A percentile compares a stretch with the other conserved stretches of the same genome.
Conservation (phyloP, 1,284 basidiomycete species). For the Boletellus deceptivus region DNA sequence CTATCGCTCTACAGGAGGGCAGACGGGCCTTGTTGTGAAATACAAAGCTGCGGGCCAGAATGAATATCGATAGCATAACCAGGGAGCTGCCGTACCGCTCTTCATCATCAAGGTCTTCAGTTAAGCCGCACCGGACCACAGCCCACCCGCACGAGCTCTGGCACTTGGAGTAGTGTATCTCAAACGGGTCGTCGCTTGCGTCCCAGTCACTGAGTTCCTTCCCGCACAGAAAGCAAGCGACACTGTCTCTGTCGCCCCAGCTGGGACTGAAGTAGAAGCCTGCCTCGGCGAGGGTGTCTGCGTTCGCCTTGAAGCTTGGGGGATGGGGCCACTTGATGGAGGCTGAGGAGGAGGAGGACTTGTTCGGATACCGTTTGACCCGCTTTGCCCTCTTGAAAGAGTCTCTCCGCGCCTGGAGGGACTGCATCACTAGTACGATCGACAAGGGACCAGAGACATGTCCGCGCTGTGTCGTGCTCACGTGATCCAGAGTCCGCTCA, state of each 20-base stretch:
- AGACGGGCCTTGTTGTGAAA: slow-evolving; percentile 57
- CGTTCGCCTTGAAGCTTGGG: slow-evolving; percentile 56
- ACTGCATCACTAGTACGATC: slow-evolving; percentile 48
- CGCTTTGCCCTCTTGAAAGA: slow-evolving; percentile 56
- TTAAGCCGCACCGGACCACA: slow-evolving; percentile 64
- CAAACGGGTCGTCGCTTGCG: slow-evolving; percentile 74
- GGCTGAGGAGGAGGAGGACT: slow-evolving; percentile 36
- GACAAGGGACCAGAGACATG: too few species aligned
- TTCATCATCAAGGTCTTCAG: slow-evolving; percentile 50
- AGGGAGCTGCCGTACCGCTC: slow-evolving; percentile 48
- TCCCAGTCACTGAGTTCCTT: slow-evolving; percentile 81
- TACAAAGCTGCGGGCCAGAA: slow-evolving; percentile 43
- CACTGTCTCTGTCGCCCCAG: slow-evolving; percentile 61
- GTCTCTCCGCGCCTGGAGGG: slow-evolving; percentile 51
- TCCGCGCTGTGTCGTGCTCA: slow-evolving; percentile 3
- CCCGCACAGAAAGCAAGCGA: slow-evolving; percentile 73
- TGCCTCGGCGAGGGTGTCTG: slow-evolving; percentile 70
- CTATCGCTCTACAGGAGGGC: slow-evolving; percentile 65
- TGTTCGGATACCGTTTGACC: slow-evolving; percentile 46
- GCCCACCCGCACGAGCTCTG: slow-evolving; percentile 72
- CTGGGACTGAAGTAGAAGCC: slow-evolving; percentile 79
- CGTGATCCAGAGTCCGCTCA: slow-evolving; percentile 11
- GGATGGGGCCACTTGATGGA: slow-evolving; percentile 70
- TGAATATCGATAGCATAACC: not conserved
- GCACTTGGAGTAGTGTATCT: slow-evolving; percentile 70